Conservation (phyloP, 2,329 filamentous ascomycete genomes). For the Venturia nashicola region DNA sequence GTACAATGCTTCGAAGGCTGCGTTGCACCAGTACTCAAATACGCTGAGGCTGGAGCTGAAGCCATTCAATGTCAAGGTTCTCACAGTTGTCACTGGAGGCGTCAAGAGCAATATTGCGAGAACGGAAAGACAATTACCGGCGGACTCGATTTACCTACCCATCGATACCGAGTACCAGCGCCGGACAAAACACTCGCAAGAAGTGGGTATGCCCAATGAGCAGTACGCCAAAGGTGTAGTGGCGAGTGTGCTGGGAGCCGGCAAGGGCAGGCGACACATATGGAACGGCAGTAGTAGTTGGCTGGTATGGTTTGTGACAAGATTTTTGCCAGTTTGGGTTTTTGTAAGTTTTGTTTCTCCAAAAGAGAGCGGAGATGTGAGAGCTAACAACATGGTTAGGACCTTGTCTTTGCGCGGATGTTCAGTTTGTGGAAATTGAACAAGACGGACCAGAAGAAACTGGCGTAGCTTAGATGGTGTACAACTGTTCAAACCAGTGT, state of each 20-base stretch:
- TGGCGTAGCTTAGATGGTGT: background rate
- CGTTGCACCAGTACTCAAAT: constrained; percentile 45
- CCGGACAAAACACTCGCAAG: constrained; percentile 41
- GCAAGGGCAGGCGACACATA: constrained; percentile 26
- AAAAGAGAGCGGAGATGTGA: background rate
- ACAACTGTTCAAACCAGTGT: too few species aligned
- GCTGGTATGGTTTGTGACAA: constrained; percentile 36
- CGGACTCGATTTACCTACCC: constrained; percentile 39
- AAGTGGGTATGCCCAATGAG: constrained; percentile 38
- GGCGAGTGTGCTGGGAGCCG: constrained; percentile 32
- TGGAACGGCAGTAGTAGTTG: constrained; percentile 42
- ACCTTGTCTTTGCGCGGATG: constrained; percentile 35
- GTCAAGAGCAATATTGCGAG: constrained; percentile 47
- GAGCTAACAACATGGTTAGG: constrained; percentile 24
- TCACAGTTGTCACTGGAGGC: constrained; percentile 44
- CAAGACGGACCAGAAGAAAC: constrained; percentile 21
- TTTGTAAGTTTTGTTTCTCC: constrained; percentile 18
- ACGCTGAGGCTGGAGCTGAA: constrained; percentile 45
- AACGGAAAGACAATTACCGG: constrained; percentile 33
- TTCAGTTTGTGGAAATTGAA: constrained; percentile 39
- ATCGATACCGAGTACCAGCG: constrained; percentile 39
- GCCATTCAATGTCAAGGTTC: constrained; percentile 36
- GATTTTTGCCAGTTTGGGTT: constrained; percentile 32
- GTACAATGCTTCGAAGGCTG: constrained; percentile 49
- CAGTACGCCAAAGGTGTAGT: constrained; percentile 45